Evolutionary conservation across 164 flowering plant species (phyloP), one percentile per base, ranked within the genome.

Genomic region (Vitis vinifera): DNA sequence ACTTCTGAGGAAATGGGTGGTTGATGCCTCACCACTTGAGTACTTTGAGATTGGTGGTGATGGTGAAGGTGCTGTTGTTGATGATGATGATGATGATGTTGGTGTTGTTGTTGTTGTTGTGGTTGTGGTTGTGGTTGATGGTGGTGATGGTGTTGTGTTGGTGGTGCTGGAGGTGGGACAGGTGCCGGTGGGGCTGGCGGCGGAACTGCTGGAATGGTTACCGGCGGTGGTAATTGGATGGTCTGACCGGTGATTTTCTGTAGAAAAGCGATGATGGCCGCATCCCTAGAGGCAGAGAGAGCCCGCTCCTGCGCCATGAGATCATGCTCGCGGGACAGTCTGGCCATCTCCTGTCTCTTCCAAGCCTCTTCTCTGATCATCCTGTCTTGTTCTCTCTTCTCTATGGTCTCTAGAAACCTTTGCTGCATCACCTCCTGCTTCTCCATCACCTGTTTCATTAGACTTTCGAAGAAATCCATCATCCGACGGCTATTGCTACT

Each of bases 361-460:
- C 97, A 91, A 14, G 88, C 88, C 37, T 91, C 97, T 70, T 89
- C 97, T 62, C 92, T 75, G 3, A 81, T 77, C 81, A 84, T 75
- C 61, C 97, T 73, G 7, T 88, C 97, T 58, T 84, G 87, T 73
- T 91, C 97, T 68, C 89, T 81, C 79, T 86, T 89, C 77, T 91
- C 94, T 7, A 91, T 80, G 8, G 83, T 82, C 51, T 89, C 92
- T 44, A 91, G 37, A 49, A 91, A 85, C 58, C 81, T 80, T 65
- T 84, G 88, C 68, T 86, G 91, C 88, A 88, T 80, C 13, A 73
- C 73, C 75, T 88, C 94, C 67, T 89, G 97, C 80, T 84, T 88
- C 73, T 88, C 83, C 87, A 91, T 79, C 57, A 91, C 91, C 69
- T 87, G 85, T 62, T 82, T 87, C 91, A 88, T 88, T 17, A 89